A percentile compares a stretch with the other conserved stretches of the same genome.
Evolutionary conservation across 2,329 filamentous ascomycete genomes (phyloP).

Genomic region (Trichoderma sp.): DNA sequence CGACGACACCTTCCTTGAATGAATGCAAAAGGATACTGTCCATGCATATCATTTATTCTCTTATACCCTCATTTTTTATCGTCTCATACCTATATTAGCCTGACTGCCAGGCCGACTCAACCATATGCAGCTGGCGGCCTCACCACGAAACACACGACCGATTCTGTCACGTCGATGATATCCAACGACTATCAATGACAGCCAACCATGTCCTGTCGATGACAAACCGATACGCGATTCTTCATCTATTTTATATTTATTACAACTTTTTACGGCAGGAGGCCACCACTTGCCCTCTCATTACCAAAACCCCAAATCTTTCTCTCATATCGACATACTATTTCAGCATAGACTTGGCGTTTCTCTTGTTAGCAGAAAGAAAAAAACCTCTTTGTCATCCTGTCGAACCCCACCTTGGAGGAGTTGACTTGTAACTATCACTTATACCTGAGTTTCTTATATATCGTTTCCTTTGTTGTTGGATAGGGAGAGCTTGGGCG

Average conservation of each 20-base stretch:
- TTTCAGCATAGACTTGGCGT: conserved; percentile 37
- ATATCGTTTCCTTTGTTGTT: conserved; percentile 25
- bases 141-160: neutral
- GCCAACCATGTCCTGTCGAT: neutral
- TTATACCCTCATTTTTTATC: neutral
- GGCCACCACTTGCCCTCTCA: neutral
- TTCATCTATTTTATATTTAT: conserved; percentile 28
- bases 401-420: conserved; percentile 19
- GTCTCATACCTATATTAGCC: neutral
- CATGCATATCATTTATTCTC: neutral
- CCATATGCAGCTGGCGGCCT: neutral
- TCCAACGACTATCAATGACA: conserved; percentile 19
- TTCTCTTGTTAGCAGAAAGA: conserved; percentile 22
- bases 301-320: neutral
- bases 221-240: conserved; percentile 22
- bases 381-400: conserved; percentile 24
- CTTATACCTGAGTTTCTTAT: conserved; percentile 26
- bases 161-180: conserved; percentile 19
- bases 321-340: conserved; percentile 23
- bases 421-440: conserved; percentile 30
- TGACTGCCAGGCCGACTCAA: neutral
- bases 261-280: neutral
- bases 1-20: conserved; percentile 38
- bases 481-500: conserved; percentile 29
- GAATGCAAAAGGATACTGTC: neutral